Evolutionary conservation across 805 yeast genomes (phyloP), one percentile per base, ranked within the genome.

Genomic region (Barnettozyma sucrosica): DNA sequence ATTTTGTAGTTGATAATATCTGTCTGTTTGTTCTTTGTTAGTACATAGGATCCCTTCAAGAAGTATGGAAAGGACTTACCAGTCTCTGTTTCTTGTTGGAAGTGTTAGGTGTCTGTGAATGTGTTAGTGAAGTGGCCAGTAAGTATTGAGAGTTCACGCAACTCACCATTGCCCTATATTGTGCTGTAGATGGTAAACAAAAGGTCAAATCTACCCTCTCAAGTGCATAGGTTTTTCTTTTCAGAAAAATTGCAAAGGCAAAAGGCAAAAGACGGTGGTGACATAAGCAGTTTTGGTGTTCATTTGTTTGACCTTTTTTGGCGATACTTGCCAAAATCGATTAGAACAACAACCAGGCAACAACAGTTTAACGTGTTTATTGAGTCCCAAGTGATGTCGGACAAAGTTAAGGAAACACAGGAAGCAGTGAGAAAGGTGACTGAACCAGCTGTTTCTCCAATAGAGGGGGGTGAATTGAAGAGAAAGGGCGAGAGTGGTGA

Each of bases 1-100:
- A 93, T 78, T 49, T 87, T 75, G 67, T 79, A 85, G 57, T 86
- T 76, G 45, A 92, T 68, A 53, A 92, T 73, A 58, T 85, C 90
- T 16, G 89, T 21, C 51, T 49, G 43, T 45, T 23, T 41, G 11
- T 8, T 16, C 5, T 5, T 10, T 11, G 47, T 43, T 43, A 46
- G 47, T 46, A 46, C 7, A 34, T 23, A 21, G 21, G 25, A 13
- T 39, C 21, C 7, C 6, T 34, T 28, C 6, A 34, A 40, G 14
- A 30, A 28, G 32, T 11, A 32, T 44, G n/a, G 3, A 8, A 9
- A 28, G 18, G 25, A 63, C 70, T 50, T 58, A 68, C 72, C 62
- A 77, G 63, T 58, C 71, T 71, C 41, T 77, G 70, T 54, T 72
- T 74, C 54, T 69, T 74, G 41, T 74, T 66, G 7, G 57, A 57